Base-by-base conservation (phyloP, 345 rosid genomes). In the Boechera retrofracta region DNA sequence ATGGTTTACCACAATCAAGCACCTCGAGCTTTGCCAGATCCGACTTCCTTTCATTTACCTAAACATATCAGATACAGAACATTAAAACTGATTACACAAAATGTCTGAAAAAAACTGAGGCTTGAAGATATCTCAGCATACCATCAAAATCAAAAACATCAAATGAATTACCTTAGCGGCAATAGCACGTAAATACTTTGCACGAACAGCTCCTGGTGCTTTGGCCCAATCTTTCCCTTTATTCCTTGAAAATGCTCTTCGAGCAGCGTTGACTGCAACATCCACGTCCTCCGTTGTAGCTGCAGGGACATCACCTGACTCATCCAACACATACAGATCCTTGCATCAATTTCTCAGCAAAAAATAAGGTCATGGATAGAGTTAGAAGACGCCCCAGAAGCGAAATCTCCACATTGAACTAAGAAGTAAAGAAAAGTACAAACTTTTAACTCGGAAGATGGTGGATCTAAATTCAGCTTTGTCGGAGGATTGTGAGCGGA, bases 271-370 rank as follows among this genome's bases (percentile, higher is more conserved):
- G n/a, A 95, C 99, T 12, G 99, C 99, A 57, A 91, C 73, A 18
- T 91, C 96, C 72, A 92, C 97, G 73, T 95, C 99, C 80, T 92
- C 97, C 8, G 86, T 78, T 38, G 98, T 91, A 72, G 94, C 99
- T 12, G 94, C 94, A 24, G 99, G 99, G 62, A 95, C 69, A 77
- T 92, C 79, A 73, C 98, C 98, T 94, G 79, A 62, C 18, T 58
- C 79, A 76, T 64, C 48, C 56, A 44, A 74, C 18, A 69, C 28
- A 39, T 7, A 73, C 58, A 56, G 9, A 62, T 47, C 60, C 3
- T 4, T 48, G 0, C 3, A 61, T 76, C 74, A 60, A 41, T 39
- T 31, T 15, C 45, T 21, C 53, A 76, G 51, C 45, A 1, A 15
- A 38, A 62, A 52, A 59, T 52, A 58, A 58, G 56, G n/a, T 4